Evolutionary conservation across 2,329 filamentous ascomycete species (phyloP).

Genomic region (Trichoderma sp.): DNA sequence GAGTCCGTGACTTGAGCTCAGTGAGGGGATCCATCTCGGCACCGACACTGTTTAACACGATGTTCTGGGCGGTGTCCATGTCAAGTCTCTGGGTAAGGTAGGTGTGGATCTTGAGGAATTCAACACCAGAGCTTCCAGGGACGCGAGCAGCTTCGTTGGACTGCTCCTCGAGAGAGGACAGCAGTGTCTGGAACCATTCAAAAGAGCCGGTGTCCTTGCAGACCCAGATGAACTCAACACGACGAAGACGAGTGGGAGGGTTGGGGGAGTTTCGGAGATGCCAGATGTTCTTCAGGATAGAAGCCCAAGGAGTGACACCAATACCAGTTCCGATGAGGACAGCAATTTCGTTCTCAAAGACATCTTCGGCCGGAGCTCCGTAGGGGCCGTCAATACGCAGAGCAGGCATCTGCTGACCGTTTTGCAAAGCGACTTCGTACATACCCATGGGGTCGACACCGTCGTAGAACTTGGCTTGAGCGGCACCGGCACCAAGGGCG

Average conservation of each 20-base stretch:
- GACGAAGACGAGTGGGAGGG: conserved; percentile 81
- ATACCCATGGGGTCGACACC: conserved; percentile 89
- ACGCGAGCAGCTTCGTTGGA: conserved; percentile 67
- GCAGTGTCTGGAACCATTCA: conserved; percentile 96
- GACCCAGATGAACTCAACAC: conserved; percentile 99
- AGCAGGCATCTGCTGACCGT: conserved; percentile 86
- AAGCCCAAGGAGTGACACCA: conserved; percentile 82
- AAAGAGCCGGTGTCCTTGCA: conserved; percentile 95
- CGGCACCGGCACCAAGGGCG: conserved; percentile 83
- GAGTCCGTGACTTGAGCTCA: conserved; percentile 83
- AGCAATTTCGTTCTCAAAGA: conserved; percentile 89
- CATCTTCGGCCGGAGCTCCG: conserved; percentile 93
- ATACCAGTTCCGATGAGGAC: conserved; percentile 85
- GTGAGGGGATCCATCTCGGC: conserved; percentile 86
- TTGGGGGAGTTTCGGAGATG: conserved; percentile 88
- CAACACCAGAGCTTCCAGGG: conserved; percentile 64
- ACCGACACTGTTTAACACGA: conserved; percentile 93
- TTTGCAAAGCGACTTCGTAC: conserved; percentile 95
- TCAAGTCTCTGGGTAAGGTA: conserved; percentile 95
- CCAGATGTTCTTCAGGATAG: conserved; percentile 96
- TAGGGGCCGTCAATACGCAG: conserved; percentile 94
- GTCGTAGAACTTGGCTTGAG: conserved; percentile 87
- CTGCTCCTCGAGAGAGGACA: conserved; percentile 87
- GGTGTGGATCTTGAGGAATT: conserved; percentile 97
- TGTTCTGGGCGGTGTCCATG: conserved; percentile 90